phyloP scores from a whole-genome alignment of 2,329 filamentous ascomycete species.

The Neopestalotiopsis sp. region DNA sequence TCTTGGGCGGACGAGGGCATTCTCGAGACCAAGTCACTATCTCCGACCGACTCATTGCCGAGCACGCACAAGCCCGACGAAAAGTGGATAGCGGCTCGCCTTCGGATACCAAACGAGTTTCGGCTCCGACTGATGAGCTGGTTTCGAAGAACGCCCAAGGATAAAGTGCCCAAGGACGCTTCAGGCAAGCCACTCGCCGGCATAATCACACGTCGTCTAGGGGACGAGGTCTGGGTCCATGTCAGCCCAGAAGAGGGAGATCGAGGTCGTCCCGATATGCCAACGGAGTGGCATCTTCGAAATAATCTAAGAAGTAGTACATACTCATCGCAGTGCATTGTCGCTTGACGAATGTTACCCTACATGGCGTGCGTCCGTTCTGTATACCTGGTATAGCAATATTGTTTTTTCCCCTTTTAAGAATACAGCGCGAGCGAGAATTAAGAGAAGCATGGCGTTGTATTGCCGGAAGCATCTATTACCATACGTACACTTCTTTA shows the following conservation, averaged over 20 bases:
- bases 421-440: not conserved
- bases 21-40: constrained; percentile 47
- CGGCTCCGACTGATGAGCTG: constrained; percentile 52
- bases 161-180: constrained; percentile 40
- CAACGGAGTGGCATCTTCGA: not conserved
- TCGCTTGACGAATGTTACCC: not conserved
- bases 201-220: constrained; percentile 34
- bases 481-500: not conserved
- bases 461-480: not conserved
- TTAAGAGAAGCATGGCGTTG: not conserved
- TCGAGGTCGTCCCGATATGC: constrained; percentile 22
- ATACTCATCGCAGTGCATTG: constrained; percentile 9
- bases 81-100: constrained; percentile 62
- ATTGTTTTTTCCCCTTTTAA: not conserved
- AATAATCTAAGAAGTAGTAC: not conserved
- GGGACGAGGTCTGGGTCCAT: constrained; percentile 61
- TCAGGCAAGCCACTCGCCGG: constrained; percentile 43
- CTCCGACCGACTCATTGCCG: constrained; percentile 47
- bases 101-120: constrained; percentile 65
- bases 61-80: constrained; percentile 59
- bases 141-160: constrained; percentile 44
- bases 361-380: not conserved
- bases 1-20: constrained; percentile 60
- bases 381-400: not conserved
- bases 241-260: constrained; percentile 43